Evolutionary conservation across 2,329 filamentous ascomycete genomes (phyloP).

Genomic region (Phyllosticta capitalensis): DNA sequence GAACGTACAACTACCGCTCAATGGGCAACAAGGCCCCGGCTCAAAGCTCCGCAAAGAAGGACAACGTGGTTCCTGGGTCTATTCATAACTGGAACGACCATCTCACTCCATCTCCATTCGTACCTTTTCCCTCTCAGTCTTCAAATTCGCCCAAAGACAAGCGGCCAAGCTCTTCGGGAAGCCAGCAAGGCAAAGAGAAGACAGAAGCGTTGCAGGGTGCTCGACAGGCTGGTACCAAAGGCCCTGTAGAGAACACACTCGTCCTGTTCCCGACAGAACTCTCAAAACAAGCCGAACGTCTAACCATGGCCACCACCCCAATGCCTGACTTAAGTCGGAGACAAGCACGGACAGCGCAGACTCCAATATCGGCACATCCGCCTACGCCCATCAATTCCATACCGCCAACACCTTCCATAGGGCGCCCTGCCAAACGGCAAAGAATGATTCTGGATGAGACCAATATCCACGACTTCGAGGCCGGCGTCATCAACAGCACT

Average conservation of each 20-base stretch:
- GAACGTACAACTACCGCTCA: conserved; percentile 82
- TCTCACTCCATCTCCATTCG: conserved; percentile 80
- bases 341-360: conserved; percentile 34
- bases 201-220: background rate
- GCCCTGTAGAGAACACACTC: conserved; percentile 43
- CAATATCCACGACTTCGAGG: conserved; percentile 66
- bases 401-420: conserved; percentile 48
- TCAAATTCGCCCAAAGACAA: conserved; percentile 17
- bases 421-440: conserved; percentile 57
- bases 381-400: conserved; percentile 51
- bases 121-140: conserved; percentile 50
- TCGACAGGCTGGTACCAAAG: conserved; percentile 34
- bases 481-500: conserved; percentile 63
- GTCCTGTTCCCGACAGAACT: conserved; percentile 79
- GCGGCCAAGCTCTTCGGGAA: conserved; percentile 12
- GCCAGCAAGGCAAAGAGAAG: conserved; percentile 17
- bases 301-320: conserved; percentile 61
- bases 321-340: conserved; percentile 39
- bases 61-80: conserved; percentile 62
- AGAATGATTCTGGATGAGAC: conserved; percentile 67
- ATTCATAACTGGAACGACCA: conserved; percentile 89
- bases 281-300: conserved; percentile 62
- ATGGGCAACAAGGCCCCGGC: conserved; percentile 47
- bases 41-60: conserved; percentile 38
- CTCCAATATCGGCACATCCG: conserved; percentile 47